Evolutionary conservation across 129 eudicot species (phyloP).

Genomic region (Scalesia atractyloides): DNA sequence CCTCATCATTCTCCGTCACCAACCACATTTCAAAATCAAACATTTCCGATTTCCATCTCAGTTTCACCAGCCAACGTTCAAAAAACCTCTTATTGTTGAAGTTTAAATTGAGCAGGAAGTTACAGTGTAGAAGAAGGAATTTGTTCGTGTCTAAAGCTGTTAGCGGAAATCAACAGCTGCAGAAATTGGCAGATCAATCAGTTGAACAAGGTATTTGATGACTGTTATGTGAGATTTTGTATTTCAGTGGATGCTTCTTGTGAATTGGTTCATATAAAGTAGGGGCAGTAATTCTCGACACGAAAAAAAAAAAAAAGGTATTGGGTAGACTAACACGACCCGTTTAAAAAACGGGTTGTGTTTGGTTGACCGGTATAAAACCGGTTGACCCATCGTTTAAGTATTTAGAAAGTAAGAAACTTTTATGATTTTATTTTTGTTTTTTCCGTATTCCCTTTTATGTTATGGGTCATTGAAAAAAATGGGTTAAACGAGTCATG

Average conservation of each 20-base stretch:
- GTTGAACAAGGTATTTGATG: slow-evolving; percentile 38
- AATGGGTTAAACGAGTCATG: too few relatives aligned
- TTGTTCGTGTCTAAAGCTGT: slow-evolving; percentile 40
- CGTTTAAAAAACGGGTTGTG: too few relatives aligned
- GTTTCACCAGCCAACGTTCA: slow-evolving; percentile 14
- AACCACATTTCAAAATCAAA: slow-evolving; percentile 40
- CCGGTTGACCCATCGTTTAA: too few relatives aligned
- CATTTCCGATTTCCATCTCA: slow-evolving; percentile 30
- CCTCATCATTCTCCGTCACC: slow-evolving; percentile 38
- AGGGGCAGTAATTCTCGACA: too few relatives aligned
- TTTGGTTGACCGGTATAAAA: too few relatives aligned
- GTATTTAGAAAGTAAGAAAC: too few relatives aligned
- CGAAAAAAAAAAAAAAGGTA: too few relatives aligned
- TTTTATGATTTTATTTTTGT: too few relatives aligned
- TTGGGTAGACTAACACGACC: too few relatives aligned
- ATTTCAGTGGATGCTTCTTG: too few relatives aligned
- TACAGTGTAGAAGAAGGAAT: slow-evolving; percentile 24
- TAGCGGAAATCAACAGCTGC: slow-evolving; percentile 33
- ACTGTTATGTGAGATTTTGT: background rate
- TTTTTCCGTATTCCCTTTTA: too few relatives aligned
- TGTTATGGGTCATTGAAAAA: too few relatives aligned
- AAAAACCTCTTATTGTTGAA: slow-evolving; percentile 26
- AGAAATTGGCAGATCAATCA: slow-evolving; percentile 29
- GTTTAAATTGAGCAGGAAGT: slow-evolving; percentile 15
- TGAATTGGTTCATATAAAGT: background rate